Evolutionary conservation across 768 basidiomycete genomes (phyloP).

Genomic region (Suillus subluteus): DNA sequence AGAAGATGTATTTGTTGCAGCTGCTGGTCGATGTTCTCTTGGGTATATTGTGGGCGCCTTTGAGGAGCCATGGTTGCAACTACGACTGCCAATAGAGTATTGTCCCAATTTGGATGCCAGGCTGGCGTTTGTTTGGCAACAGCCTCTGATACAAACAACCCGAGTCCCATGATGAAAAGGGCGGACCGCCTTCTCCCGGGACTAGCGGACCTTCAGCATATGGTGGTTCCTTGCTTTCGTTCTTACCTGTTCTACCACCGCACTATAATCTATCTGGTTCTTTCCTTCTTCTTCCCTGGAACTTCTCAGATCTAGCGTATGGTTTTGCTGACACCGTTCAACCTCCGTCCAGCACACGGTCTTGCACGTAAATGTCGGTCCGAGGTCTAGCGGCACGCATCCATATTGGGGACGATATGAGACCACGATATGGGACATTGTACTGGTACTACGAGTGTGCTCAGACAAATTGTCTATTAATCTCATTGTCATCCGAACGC

Average conservation of each 20-base stretch:
- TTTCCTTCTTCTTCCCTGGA: no score
- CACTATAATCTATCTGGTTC: no score
- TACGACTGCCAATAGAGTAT: constrained; percentile 12
- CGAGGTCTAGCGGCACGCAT: neutral
- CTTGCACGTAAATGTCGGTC: neutral
- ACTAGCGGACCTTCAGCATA: no score
- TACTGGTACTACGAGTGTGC: neutral
- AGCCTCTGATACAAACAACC: constrained; percentile 41
- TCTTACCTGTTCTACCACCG: no score
- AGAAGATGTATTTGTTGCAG: constrained; percentile 90
- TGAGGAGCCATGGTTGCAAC: constrained; percentile 68
- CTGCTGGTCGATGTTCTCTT: constrained; percentile 86
- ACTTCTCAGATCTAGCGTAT: no score
- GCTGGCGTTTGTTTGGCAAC: constrained; percentile 43
- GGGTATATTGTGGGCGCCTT: constrained; percentile 71
- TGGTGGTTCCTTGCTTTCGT: no score
- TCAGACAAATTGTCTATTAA: neutral
- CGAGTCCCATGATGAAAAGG: neutral
- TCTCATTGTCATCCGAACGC: neutral
- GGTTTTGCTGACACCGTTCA: no score
- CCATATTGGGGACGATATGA: neutral
- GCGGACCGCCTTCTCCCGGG: no score
- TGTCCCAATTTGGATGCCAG: constrained; percentile 19
- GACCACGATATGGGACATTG: neutral
- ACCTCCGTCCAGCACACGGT: no score